These are phyloP conservation scores for Lactifluus subvellereus DNA, from an alignment of 768 basidiomycete genomes.

Conservation along the genomic window DNA sequence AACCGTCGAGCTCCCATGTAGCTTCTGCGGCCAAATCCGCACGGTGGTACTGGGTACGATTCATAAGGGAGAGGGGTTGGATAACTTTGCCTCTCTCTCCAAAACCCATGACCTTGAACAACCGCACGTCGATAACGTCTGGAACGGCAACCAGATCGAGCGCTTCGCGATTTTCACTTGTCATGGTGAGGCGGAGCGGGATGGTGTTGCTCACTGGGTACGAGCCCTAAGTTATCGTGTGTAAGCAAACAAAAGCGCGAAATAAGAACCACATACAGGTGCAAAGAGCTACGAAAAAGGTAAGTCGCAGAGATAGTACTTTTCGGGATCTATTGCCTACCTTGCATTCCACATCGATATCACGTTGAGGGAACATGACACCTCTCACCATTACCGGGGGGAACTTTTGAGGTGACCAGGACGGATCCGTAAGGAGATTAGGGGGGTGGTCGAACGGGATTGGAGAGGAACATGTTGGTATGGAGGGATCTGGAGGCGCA, in stretches of 20 bases:
- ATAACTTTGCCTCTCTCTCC: neutral
- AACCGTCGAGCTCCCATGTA: neutral
- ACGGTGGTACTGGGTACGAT: conserved; percentile 8
- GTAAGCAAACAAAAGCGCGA: neutral
- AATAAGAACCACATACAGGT: neutral
- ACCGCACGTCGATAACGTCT: conserved; percentile 11
- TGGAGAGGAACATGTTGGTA: neutral
- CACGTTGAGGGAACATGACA: neutral
- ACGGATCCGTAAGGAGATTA: neutral
- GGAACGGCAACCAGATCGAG: conserved; percentile 2
- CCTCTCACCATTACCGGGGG: conserved; percentile 10
- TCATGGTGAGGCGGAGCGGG: conserved; percentile 13
- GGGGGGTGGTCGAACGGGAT: neutral
- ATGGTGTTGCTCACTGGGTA: conserved; percentile 4
- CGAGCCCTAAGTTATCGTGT: neutral
- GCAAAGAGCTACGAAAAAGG: neutral
- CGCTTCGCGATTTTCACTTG: neutral
- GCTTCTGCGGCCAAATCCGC: conserved; percentile 5
- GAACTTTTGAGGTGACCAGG: conserved; percentile 7
- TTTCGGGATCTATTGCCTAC: neutral
- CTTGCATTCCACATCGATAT: conserved; percentile 17
- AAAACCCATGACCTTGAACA: conserved; percentile 18
- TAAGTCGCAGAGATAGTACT: neutral
- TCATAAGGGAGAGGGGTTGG: neutral
- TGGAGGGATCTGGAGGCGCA: neutral